A percentile compares a stretch with the other conserved stretches of the same genome.
Conservation (phyloP, 2,329 filamentous ascomycete genomes). For the Stagonosporopsis tanaceti region DNA sequence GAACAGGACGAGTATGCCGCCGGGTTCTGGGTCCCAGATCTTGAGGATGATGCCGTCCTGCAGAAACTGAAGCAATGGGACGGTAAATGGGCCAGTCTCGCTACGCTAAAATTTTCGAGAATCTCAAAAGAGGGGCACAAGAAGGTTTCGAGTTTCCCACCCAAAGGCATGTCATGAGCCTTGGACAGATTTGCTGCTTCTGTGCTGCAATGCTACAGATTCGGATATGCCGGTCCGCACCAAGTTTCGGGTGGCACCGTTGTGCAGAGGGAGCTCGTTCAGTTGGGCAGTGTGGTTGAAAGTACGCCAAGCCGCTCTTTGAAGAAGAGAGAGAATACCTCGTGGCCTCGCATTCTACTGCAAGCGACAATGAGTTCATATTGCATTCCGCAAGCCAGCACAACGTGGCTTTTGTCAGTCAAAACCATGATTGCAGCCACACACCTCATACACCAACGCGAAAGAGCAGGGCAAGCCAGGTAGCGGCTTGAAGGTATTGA, state of each 20-base stretch:
- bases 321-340: neutral
- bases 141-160: constrained; percentile 80
- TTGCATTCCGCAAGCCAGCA: neutral
- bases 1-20: constrained; percentile 82
- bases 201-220: neutral
- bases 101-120: constrained; percentile 78
- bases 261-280: neutral
- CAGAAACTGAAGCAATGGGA: constrained; percentile 77
- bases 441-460: neutral
- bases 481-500: neutral
- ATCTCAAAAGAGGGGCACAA: constrained; percentile 71
- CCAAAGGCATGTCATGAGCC: constrained; percentile 55
- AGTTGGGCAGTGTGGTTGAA: neutral
- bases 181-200: neutral
- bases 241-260: too few relatives aligned
- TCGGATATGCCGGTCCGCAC: too few relatives aligned
- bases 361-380: neutral
- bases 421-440: neutral
- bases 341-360: neutral
- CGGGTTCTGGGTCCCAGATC: constrained; percentile 87
- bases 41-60: constrained; percentile 72
- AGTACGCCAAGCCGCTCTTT: neutral
- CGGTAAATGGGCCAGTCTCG: constrained; percentile 82
- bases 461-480: neutral
- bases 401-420: neutral